Conservation (phyloP, 225 moss, liverwort and hornwort species). For the Climacium dendroides region DNA sequence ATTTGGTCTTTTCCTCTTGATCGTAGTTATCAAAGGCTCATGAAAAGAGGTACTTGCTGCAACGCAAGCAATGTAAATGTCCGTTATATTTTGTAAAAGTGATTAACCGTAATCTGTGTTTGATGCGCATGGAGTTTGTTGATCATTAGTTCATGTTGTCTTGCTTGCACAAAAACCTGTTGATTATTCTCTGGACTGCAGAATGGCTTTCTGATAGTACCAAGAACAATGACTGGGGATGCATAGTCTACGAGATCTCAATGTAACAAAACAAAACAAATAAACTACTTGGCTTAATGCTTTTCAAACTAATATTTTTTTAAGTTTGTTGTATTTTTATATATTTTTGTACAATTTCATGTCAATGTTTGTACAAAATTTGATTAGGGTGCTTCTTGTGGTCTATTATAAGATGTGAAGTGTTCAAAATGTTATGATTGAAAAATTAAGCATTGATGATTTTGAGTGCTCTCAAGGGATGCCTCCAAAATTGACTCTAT, state of each 20-base stretch:
- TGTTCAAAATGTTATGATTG: neutral
- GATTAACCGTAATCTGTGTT: neutral
- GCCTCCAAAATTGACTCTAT: neutral
- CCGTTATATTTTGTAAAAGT: neutral
- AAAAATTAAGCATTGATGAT: neutral
- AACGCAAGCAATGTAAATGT: neutral
- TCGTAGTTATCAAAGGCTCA: neutral
- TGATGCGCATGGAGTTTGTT: neutral
- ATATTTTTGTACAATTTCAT: neutral
- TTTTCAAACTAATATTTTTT: neutral
- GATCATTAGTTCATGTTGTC: neutral
- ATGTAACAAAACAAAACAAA: no score
- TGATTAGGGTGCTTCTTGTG: neutral
- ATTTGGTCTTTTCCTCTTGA: neutral
- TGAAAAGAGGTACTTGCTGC: neutral
- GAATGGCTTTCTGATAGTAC: no score
- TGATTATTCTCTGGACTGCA: neutral
- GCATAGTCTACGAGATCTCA: no score
- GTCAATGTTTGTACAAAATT: neutral
- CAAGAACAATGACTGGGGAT: no score
- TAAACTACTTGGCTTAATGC: neutral
- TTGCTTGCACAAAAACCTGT: neutral
- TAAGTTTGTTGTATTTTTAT: neutral
- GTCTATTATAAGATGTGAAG: neutral
- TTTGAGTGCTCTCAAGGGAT: neutral